phyloP scores from a whole-genome alignment of 345 rosid genomes.

The Schrenkiella parvula region DNA sequence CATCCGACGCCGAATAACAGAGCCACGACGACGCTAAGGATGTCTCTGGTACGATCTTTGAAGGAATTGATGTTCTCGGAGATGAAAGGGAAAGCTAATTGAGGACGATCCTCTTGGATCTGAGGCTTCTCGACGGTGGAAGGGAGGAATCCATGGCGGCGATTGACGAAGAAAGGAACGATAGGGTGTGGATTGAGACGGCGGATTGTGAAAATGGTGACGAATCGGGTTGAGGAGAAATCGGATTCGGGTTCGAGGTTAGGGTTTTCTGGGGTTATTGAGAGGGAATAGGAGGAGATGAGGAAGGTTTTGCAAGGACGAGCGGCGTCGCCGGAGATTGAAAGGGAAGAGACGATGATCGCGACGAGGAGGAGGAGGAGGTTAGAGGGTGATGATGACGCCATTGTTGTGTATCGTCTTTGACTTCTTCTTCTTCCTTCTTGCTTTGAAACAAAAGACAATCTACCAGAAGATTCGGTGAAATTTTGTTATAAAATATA shows the following conservation, averaged over 20 bases:
- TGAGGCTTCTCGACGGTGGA: slow-evolving; percentile 12
- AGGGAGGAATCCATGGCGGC: slow-evolving; percentile 31
- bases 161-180: slow-evolving; percentile 23
- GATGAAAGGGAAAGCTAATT: slow-evolving; percentile 26
- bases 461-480: slow-evolving; percentile 1
- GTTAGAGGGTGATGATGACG: slow-evolving; percentile 22
- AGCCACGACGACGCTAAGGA: slow-evolving; percentile 80
- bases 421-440: slow-evolving; percentile 5
- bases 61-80: slow-evolving; percentile 53
- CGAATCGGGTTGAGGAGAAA: slow-evolving; percentile 41
- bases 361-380: slow-evolving; percentile 26
- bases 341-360: slow-evolving; percentile 31
- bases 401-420: slow-evolving; percentile 29
- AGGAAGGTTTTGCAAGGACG: slow-evolving; percentile 55
- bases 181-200: slow-evolving; percentile 30
- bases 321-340: slow-evolving; percentile 32
- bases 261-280: slow-evolving; percentile 53
- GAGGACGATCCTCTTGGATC: slow-evolving; percentile 20
- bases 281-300: slow-evolving; percentile 67
- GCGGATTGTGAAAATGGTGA: slow-evolving; percentile 61
- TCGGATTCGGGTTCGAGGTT: slow-evolving; percentile 38
- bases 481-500: too few species aligned
- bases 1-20: slow-evolving; percentile 90
- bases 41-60: slow-evolving; percentile 77
- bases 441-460: not conserved